Evolutionary conservation across 1,139 yeast species (phyloP).

Genomic region (Protomyces macrosporus): DNA sequence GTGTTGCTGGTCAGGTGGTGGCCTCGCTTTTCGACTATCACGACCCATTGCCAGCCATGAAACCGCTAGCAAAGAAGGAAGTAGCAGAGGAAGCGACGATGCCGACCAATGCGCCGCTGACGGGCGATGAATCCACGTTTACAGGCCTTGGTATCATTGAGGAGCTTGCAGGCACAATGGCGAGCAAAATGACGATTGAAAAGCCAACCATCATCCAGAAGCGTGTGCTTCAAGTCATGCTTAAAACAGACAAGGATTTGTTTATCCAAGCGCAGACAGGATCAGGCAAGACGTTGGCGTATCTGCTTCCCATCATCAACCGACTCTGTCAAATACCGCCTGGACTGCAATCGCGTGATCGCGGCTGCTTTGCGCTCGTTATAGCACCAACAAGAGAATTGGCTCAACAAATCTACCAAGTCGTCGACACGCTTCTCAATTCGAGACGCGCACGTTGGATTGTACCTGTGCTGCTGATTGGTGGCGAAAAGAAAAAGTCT

Average conservation of each 20-base stretch:
- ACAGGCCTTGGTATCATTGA: conserved; percentile 64
- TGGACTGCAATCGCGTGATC: conserved; percentile 54
- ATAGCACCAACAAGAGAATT: conserved; percentile 91
- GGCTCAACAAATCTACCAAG: conserved; percentile 85
- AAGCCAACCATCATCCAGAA: conserved; percentile 86
- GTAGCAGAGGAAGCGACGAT: conserved; percentile 38
- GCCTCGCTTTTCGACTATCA: conserved; percentile 83
- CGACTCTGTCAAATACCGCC: conserved; percentile 54
- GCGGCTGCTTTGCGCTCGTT: conserved; percentile 83
- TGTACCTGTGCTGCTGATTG: conserved; percentile 44
- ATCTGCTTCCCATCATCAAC: conserved; percentile 74
- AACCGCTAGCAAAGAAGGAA: conserved; percentile 37
- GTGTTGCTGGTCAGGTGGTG: conserved; percentile 43
- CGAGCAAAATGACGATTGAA: conserved; percentile 53
- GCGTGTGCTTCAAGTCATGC: conserved; percentile 67
- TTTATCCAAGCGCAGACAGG: conserved; percentile 95
- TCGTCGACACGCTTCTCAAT: conserved; percentile 41
- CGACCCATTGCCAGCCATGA: conserved; percentile 39
- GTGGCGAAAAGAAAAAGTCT: conserved; percentile 89
- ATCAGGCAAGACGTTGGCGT: conserved; percentile 91
- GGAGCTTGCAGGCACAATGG: conserved; percentile 51
- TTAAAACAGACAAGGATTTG: conserved; percentile 43
- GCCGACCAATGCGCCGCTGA: conserved; percentile 79
- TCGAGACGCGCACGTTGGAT: conserved; percentile 45
- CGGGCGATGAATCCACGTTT: conserved; percentile 58